Percentiles rank a stretch among this genome's conserved stretches.
Conservation (phyloP, 495 filamentous ascomycete genomes). For the Penicillium turbatum region DNA sequence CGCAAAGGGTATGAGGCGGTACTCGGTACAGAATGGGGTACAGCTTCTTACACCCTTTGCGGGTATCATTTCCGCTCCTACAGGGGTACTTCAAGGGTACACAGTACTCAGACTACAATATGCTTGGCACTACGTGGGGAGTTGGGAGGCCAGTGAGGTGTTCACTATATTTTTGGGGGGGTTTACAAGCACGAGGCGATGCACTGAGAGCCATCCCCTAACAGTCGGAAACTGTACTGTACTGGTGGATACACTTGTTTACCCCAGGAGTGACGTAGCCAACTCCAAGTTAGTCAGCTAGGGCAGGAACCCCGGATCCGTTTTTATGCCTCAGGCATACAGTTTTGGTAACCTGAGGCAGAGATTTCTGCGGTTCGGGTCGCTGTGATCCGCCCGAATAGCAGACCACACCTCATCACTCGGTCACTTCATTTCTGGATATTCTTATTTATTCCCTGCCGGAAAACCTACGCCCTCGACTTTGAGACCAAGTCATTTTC, state of each 20-base stretch:
- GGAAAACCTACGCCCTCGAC: conserved; percentile 32
- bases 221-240: conserved; percentile 6
- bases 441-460: conserved; percentile 34
- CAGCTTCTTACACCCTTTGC: neutral
- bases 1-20: conserved; percentile 16
- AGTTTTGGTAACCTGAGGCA: conserved; percentile 26
- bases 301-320: conserved; percentile 18
- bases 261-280: conserved; percentile 35
- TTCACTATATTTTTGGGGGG: neutral
- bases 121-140: neutral
- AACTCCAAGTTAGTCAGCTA: conserved; percentile 14
- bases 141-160: neutral
- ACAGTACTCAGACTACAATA: neutral
- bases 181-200: neutral
- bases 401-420: conserved; percentile 38
- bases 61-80: conserved; percentile 2
- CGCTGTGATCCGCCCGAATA: conserved; percentile 28
- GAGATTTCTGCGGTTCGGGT: conserved; percentile 20
- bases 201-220: neutral
- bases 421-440: conserved; percentile 38
- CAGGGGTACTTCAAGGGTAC: neutral
- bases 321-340: neutral
- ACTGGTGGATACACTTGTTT: conserved; percentile 25
- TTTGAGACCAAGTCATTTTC: conserved; percentile 31
- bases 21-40: conserved; percentile 16